A percentile compares a stretch with the other conserved stretches of the same genome.
Conservation (phyloP, 495 filamentous ascomycete genomes). For the Trichoderma virens region DNA sequence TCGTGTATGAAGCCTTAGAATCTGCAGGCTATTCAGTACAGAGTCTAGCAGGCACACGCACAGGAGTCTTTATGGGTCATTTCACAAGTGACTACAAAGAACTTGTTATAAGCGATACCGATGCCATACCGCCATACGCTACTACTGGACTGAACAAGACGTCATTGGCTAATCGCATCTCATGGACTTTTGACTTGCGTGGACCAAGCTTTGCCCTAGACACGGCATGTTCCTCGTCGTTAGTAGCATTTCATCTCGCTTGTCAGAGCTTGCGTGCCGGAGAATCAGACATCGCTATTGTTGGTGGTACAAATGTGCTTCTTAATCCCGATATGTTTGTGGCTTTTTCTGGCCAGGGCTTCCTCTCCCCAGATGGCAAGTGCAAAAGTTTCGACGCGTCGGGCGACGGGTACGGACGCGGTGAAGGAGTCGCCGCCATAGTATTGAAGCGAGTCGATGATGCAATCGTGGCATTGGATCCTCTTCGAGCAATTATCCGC, state of each 20-base stretch:
- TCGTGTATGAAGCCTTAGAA: slow-evolving; percentile 81
- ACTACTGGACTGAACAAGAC: slow-evolving; percentile 30
- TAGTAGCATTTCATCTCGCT: slow-evolving; percentile 42
- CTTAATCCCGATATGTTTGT: slow-evolving; percentile 41
- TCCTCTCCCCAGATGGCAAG: slow-evolving; percentile 18
- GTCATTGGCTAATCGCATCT: slow-evolving; percentile 49
- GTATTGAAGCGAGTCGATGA: slow-evolving; percentile 46
- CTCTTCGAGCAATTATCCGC: slow-evolving; percentile 48
- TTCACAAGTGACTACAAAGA: slow-evolving; percentile 73
- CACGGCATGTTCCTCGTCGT: slow-evolving; percentile 61
- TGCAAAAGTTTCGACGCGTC: slow-evolving; percentile 21
- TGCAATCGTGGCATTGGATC: slow-evolving; percentile 47
- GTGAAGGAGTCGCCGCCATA: slow-evolving; percentile 34
- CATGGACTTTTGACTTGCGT: slow-evolving; percentile 37
- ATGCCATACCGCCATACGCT: slow-evolving; percentile 21
- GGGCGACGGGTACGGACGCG: slow-evolving; percentile 37
- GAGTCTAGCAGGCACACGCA: slow-evolving; percentile 48
- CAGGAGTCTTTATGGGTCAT: slow-evolving; percentile 26
- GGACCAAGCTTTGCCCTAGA: slow-evolving; percentile 59
- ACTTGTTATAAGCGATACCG: slow-evolving; percentile 15
- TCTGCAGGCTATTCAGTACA: no score
- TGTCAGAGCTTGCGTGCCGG: slow-evolving; percentile 27
- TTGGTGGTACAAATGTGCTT: slow-evolving; percentile 29
- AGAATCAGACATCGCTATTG: slow-evolving; percentile 28
- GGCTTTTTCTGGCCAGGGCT: slow-evolving; percentile 35